Evolutionary conservation across 1,284 basidiomycete species (phyloP), one percentile per base, ranked within the genome.

Genomic region (Ceratobasidium theobromae): DNA sequence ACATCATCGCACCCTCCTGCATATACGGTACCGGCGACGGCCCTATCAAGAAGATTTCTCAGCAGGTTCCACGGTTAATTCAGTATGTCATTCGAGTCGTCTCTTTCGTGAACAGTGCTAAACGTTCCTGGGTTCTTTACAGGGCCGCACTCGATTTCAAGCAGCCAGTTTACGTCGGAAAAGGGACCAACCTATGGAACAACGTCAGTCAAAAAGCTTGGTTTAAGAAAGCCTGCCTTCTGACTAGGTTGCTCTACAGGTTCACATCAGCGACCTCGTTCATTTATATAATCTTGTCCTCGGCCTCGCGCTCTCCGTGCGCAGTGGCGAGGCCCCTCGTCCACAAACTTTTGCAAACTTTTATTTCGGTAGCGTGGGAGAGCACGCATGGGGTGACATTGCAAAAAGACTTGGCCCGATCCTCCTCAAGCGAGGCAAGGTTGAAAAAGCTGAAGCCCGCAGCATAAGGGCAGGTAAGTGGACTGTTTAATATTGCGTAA

Each of bases 1-100:
- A 77, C 70, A 76, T 78, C 52, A 69, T 78, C 40, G 70, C 76
- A 2, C 77, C 77, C 1, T 75, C 75, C 4, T 77, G 76, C 12
- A 77, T 78, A 68, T 78, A 76, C 70, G 77, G 76, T 14, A 68
- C 72, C 46, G 73, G 73, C 25, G 65, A 73, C 14, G 74, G 74
- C 25, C 51, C 70, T 70, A 40, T 72, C 74, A 46, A 55, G 33
- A 65, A 49, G 55, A 66, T 69, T 25, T 69, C 69, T 9, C 52
- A 62, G 21, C 68, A 69, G 51, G 52, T 69, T 16, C 69, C 69
- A 38, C 48, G 43, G 18, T 18, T 70, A 38, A 69, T 70, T 48
- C 68, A 68, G 33, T 43, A 14, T 21, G 67, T 35, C 12, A 14
- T 16, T 35, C 35, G n/a, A n/a, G n/a, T n/a, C n/a, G n/a, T n/a